Evolutionary conservation across 2,329 filamentous ascomycete species (phyloP), one percentile per base, ranked within the genome.

Genomic region (Neonectria punicea): DNA sequence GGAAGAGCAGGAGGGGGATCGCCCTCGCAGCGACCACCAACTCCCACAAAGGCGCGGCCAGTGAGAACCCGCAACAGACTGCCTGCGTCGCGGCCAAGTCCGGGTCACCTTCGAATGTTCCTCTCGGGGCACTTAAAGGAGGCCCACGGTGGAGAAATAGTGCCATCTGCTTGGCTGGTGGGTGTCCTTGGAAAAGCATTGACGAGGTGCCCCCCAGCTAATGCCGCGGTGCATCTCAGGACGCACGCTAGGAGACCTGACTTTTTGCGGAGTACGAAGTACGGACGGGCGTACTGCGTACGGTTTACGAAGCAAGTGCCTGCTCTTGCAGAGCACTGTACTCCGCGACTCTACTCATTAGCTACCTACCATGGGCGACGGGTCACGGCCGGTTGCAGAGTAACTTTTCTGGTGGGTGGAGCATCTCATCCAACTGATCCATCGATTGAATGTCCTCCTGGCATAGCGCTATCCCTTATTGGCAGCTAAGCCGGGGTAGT

Each of bases 71-170:
- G 50, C 20, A 30, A 53, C 30, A 56, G 46, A 51, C 10, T 49
- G 20, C 49, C 32, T 41, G 25, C 44, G 41, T 28, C 22, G 32
- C 54, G 65, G 61, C 53, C 65, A 65, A 65, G 65, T 53, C 65
- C 65, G 65, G 61, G 51, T 61, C 51, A 43, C 43, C 18, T 41
- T 39, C 28, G n/a, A 50, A 32, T 55, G 41, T 55, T 58, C 49
- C 49, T 69, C 57, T 61, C 53, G 65, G 59, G 61, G 58, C 63
- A 67, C 59, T 70, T 68, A 62, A 63, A 69, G 58, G 47, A 67
- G 70, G 69, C 51, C 70, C 71, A 71, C 65, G 70, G 70, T 74
- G 72, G 72, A 68, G 72, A 58, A 72, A 66, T 74, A 72, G 72
- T 74, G 72, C 72, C 72, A 74, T 74, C 58, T 67, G 50, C 71